Base-by-base conservation (phyloP, 768 basidiomycete species). In the Clitopilus passeckerianus region DNA sequence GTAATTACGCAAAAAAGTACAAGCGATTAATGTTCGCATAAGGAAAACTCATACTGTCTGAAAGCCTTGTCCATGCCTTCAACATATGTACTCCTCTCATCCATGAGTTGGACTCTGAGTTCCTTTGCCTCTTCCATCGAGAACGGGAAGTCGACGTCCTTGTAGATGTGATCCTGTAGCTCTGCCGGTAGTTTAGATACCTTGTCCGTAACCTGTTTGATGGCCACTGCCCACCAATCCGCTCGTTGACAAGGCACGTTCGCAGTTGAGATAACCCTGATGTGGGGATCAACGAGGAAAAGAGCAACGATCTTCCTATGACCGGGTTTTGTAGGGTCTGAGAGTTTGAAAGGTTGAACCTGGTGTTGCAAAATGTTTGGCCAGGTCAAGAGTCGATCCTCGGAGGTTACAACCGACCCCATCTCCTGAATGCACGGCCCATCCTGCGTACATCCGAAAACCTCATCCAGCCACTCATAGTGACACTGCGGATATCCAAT, bases 321-420 rank as follows among this genome's bases (percentile, higher is more conserved):
- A 2, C 77, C 79, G 2, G 72, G 73, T 55, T 71, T 72, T 15
- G 70, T 68, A 0, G 61, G 63, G 62, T 79, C 74, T 2, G 53
- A 59, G 18, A 79, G 71, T 23, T 65, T 59, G 65, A 79, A 80
- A 16, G 76, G 70, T 34, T 62, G 60, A 4, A 80, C 74, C 22
- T 66, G 71, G 60, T 80, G 77, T 57, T 78, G 77, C 30, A 75
- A 68, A 54, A 76, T 64, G 60, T 79, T 80, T 1, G 78, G 78
- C 63, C 77, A 80, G 0, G 72, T 73, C 43, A 79, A 61, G 14
- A 73, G 65, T 7, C 78, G 68, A 1, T 73, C 74, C 56, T 73
- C 69, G 1, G 64, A 64, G 5, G 77, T 75, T 9, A 68, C 64
- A 14, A 80, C 65, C 0, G 64, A 52, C 0, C 78, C 78, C 6